A percentile compares a stretch with the other conserved stretches of the same genome.
Conservation (phyloP, 2,329 filamentous ascomycete genomes). For the Fusarium kyushuense region DNA sequence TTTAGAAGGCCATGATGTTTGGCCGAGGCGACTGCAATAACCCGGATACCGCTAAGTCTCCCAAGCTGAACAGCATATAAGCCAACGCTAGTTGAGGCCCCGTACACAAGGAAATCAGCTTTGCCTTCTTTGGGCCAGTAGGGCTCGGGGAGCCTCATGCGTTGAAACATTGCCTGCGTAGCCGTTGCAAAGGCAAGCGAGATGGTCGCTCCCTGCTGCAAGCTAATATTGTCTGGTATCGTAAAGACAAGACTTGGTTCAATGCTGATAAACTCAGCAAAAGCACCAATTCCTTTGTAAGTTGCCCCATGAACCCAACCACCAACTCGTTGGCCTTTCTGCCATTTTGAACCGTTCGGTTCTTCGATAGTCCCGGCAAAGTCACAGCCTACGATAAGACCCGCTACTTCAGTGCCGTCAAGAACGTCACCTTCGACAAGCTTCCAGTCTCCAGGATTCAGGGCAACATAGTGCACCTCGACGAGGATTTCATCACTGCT, state of each 20-base stretch:
- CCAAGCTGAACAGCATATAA: constrained; percentile 19
- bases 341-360: neutral
- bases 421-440: constrained; percentile 7
- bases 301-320: constrained; percentile 19
- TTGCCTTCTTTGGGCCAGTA: rapidly evolving
- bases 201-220: constrained; percentile 15
- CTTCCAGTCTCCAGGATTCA: constrained; percentile 24
- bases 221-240: neutral
- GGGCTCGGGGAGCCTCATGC: neutral
- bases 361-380: constrained; percentile 9
- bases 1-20: constrained; percentile 6
- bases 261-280: constrained; percentile 9
- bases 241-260: constrained; percentile 11
- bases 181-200: constrained; percentile 17
- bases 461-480: constrained; percentile 3
- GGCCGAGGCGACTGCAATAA: constrained; percentile 8
- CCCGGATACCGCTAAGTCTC: neutral
- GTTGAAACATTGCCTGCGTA: constrained; percentile 2
- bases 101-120: neutral
- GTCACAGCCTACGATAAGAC: constrained; percentile 17
- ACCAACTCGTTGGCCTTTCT: constrained; percentile 5
- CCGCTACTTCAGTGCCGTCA: neutral
- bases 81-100: constrained; percentile 20
- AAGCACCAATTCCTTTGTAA: neutral
- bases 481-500: neutral